A percentile compares a stretch with the other conserved stretches of the same genome.
phyloP scores from a whole-genome alignment of 169 alveolate genomes.

The Babesia ovata region DNA sequence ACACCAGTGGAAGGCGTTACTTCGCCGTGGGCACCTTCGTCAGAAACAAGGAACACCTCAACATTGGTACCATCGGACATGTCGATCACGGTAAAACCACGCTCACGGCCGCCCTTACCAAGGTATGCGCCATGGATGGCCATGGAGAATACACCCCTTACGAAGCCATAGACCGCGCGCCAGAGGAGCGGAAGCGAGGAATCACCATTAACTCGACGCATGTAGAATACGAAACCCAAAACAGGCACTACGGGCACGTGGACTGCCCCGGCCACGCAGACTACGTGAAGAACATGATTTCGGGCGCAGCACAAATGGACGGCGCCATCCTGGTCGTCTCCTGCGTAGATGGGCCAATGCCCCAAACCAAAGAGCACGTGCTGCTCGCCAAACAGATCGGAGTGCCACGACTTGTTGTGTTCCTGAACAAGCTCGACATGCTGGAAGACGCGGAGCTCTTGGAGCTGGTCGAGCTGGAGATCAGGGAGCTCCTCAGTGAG shows the following conservation, averaged over 20 bases:
- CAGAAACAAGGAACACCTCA: slow-evolving; percentile 91
- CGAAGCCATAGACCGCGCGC: slow-evolving; percentile 88
- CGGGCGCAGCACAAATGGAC: slow-evolving; percentile 96
- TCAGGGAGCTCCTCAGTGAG: slow-evolving; percentile 86
- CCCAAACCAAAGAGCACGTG: slow-evolving; percentile 90
- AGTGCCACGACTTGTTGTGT: slow-evolving; percentile 89
- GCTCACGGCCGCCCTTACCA: slow-evolving; percentile 94
- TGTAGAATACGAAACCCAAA: slow-evolving; percentile 86
- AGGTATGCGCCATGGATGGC: slow-evolving; percentile 76
- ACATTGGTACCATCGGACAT: slow-evolving; percentile 96
- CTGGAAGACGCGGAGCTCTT: slow-evolving; percentile 90
- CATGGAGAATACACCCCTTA: slow-evolving; percentile 73
- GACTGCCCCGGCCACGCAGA: slow-evolving; percentile 98
- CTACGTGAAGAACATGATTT: slow-evolving; percentile 95
- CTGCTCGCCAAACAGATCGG: slow-evolving; percentile 90
- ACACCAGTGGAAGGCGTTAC: slow-evolving; percentile 4
- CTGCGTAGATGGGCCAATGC: slow-evolving; percentile 97
- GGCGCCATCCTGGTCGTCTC: slow-evolving; percentile 94
- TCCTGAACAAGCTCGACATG: slow-evolving; percentile 90
- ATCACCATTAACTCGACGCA: slow-evolving; percentile 93
- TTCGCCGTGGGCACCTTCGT: slow-evolving; percentile 83
- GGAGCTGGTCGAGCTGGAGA: slow-evolving; percentile 94
- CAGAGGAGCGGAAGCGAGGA: slow-evolving; percentile 94
- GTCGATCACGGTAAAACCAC: slow-evolving; percentile 97
- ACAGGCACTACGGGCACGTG: slow-evolving; percentile 93